Evolutionary conservation across 768 basidiomycete genomes (phyloP), one percentile per base, ranked within the genome.

Genomic region (Cyclocybe cylindracea): DNA sequence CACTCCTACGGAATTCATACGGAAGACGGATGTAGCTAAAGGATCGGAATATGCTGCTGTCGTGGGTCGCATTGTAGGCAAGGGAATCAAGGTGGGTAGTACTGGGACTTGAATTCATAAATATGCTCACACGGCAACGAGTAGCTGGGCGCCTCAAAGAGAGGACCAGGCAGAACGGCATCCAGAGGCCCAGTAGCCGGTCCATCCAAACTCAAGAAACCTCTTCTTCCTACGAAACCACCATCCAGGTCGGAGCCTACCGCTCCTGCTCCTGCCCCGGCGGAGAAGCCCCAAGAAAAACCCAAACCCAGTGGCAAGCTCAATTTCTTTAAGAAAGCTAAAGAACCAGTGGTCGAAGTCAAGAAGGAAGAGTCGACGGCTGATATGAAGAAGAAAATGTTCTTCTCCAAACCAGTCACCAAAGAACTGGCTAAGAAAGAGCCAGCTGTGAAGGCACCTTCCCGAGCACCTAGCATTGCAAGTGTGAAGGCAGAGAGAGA

Each of bases 311-410:
- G 75, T 2, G 84, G 83, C 4, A 83, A 80, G 60, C 72, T 86
- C 5, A 80, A 86, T 57, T 87, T 83, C 75, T 80, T 82, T 65
- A 84, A 79, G 56, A 56, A 53, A 8, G 44, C 40, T 13, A 54
- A 47, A 9, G 56, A 58, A 39, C 50, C 55, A 59, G 70, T 69
- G 34, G 53, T 39, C 44, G 59, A 57, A 35, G 37, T 41, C 16
- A 56, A 56, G 38, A 58, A 63, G 41, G 53, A 56, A 51, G 52
- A 64, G 42, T 38, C 60, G 5, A 50, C 45, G 2, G 50, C 36
- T 7, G 60, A 64, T 41, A 32, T 48, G 18, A 55, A 57, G 43
- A 61, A 59, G 50, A 54, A 53, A 46, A 50, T 61, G 48, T 61
- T 61, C 44, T 61, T 61, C 36, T 52, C 55, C 19, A 61, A 56